phyloP scores from a whole-genome alignment of 2,329 filamentous ascomycete species.

The Biscogniauxia marginata region DNA sequence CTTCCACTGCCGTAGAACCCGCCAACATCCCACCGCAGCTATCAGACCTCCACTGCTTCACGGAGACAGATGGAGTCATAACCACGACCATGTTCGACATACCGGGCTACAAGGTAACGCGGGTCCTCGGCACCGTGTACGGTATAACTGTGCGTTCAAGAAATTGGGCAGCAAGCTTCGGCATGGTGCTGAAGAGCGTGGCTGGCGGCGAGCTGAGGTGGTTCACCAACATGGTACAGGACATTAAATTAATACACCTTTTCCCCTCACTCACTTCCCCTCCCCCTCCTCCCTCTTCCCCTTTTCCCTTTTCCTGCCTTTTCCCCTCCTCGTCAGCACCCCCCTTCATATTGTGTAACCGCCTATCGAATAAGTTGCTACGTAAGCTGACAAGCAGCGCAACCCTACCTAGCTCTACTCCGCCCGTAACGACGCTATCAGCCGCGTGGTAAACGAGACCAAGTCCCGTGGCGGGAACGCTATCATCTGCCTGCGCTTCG shows the following conservation, averaged over 20 bases:
- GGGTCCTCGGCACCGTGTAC: slow-evolving; percentile 58
- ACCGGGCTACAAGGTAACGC: slow-evolving; percentile 57
- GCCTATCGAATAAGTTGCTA: background rate
- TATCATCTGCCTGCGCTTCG: slow-evolving; percentile 58
- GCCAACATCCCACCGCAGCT: slow-evolving; percentile 40
- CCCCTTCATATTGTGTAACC: background rate
- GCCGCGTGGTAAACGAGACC: slow-evolving; percentile 54
- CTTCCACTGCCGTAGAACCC: background rate
- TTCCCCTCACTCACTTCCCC: background rate
- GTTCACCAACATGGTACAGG: slow-evolving; percentile 52
- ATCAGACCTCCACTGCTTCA: slow-evolving; percentile 56
- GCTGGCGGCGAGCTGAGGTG: slow-evolving; percentile 59
- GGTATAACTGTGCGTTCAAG: slow-evolving; percentile 56
- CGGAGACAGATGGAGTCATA: slow-evolving; percentile 60
- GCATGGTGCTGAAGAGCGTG: slow-evolving; percentile 55
- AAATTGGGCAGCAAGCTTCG: slow-evolving; percentile 56
- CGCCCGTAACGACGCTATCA: slow-evolving; percentile 58
- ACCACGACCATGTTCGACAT: slow-evolving; percentile 64
- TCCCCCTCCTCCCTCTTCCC: background rate
- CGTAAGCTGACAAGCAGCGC: background rate
- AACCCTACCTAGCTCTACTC: slow-evolving; percentile 44
- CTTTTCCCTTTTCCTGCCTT: background rate
- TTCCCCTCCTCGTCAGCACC: too few relatives aligned
- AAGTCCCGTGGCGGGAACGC: slow-evolving; percentile 59
- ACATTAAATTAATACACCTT: background rate